phyloP scores from a whole-genome alignment of 345 rosid genomes.

The Anacardium occidentale region DNA sequence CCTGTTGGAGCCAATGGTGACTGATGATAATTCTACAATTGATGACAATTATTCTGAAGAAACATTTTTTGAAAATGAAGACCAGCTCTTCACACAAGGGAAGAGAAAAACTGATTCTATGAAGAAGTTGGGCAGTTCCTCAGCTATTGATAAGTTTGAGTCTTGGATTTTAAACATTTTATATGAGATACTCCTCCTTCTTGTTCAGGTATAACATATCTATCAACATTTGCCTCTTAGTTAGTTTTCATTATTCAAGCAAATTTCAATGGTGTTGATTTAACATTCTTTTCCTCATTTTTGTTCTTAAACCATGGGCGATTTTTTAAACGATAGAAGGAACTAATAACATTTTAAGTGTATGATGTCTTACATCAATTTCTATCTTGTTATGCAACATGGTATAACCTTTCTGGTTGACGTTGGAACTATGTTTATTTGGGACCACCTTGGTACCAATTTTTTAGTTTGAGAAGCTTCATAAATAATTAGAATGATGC shows the following conservation, averaged over 20 bases:
- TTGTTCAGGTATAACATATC: constrained; percentile 73
- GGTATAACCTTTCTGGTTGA: background rate
- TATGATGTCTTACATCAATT: background rate
- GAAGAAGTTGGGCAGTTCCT: constrained; percentile 47
- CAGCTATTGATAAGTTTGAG: constrained; percentile 79
- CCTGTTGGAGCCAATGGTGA: constrained; percentile 75
- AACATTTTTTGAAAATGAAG: constrained; percentile 55
- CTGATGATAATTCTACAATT: constrained; percentile 66
- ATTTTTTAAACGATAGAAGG: background rate
- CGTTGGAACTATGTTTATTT: background rate
- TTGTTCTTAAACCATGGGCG: constrained; percentile 18
- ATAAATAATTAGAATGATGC: background rate
- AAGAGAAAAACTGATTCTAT: constrained; percentile 47
- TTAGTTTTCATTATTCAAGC: background rate
- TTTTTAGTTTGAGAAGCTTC: constrained; percentile 2
- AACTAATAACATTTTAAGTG: background rate
- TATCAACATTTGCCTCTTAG: background rate
- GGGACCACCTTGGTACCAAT: background rate
- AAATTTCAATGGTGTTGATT: background rate
- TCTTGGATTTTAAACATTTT: constrained; percentile 90
- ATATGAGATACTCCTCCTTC: constrained; percentile 84
- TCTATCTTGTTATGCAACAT: background rate
- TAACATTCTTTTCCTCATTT: constrained; percentile 14
- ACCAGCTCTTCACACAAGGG: constrained; percentile 50
- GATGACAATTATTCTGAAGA: constrained; percentile 84